phyloP scores from a whole-genome alignment of 805 yeast genomes.

The Lipomyces mesembrius region DNA sequence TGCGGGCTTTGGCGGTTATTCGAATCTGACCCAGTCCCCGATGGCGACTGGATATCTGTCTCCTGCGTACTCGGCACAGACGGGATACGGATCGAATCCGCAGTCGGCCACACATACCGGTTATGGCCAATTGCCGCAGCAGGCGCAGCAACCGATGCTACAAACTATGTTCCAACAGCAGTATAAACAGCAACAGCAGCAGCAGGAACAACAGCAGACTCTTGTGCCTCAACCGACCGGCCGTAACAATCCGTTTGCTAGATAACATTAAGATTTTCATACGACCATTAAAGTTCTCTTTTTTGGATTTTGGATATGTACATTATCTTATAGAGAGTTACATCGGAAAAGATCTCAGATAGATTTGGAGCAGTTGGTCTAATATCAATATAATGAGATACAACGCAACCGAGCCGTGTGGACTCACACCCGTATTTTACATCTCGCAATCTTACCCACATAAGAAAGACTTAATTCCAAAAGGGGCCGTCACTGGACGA shows the following conservation, averaged over 20 bases:
- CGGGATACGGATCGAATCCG: constrained; percentile 3
- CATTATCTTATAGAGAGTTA: not conserved
- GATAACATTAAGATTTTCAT: not conserved
- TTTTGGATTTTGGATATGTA: not conserved
- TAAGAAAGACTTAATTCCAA: too few relatives aligned
- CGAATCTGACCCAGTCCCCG: constrained; percentile 25
- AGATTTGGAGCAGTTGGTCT: not conserved
- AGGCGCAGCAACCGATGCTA: not conserved
- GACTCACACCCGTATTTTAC: too few relatives aligned
- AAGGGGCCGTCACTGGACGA: not conserved
- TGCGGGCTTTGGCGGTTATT: constrained; percentile 27
- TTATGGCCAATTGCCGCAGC: not conserved
- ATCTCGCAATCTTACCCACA: too few relatives aligned
- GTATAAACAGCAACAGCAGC: constrained; percentile 10
- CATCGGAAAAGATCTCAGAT: not conserved
- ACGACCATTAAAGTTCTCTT: not conserved
- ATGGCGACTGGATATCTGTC: constrained; percentile 5
- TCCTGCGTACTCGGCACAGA: constrained; percentile 25
- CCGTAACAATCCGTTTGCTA: not conserved
- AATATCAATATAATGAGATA: not conserved
- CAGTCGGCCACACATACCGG: constrained; percentile 4
- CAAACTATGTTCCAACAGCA: constrained; percentile 1
- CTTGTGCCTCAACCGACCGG: constrained; percentile 3
- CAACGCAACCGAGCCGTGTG: not conserved
- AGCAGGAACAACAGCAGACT: not conserved